A percentile compares a stretch with the other conserved stretches of the same genome.
Evolutionary conservation across 2,329 filamentous ascomycete genomes (phyloP).

Genomic region (Penicillium aurantiogriseum): DNA sequence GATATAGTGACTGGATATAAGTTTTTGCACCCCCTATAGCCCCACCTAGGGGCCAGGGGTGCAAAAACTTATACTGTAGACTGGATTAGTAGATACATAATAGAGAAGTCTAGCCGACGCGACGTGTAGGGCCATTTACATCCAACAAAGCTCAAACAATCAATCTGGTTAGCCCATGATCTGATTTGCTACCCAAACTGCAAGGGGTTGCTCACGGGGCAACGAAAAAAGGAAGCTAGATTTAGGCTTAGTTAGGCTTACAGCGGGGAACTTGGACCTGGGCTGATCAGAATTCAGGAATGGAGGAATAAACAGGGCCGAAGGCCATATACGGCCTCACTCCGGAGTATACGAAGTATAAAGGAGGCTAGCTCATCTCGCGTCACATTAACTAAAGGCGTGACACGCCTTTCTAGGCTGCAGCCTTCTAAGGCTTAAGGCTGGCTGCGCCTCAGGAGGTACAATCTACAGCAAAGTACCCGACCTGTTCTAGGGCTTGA

Average conservation of each 20-base stretch:
- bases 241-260: slow-evolving; percentile 6
- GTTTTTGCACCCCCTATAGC: no score
- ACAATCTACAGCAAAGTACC: neutral
- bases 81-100: neutral
- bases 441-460: slow-evolving; percentile 27
- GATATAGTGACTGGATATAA: no score
- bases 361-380: neutral
- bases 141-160: slow-evolving; percentile 14
- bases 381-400: neutral
- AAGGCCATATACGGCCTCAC: neutral
- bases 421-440: slow-evolving; percentile 41
- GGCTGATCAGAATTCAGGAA: slow-evolving; percentile 7
- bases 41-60: no score
- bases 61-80: no score
- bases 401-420: slow-evolving; percentile 18
- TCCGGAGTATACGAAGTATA: neutral
- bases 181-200: slow-evolving; percentile 14
- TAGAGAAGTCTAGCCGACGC: slow-evolving; percentile 9
- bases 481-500: neutral
- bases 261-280: slow-evolving; percentile 10
- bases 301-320: neutral
- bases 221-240: neutral
- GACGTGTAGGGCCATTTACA: slow-evolving; percentile 9
- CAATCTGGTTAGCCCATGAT: slow-evolving; percentile 1
- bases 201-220: slow-evolving; percentile 15